phyloP scores from a whole-genome alignment of 2,329 filamentous ascomycete genomes.

The Elsinoe batatas region DNA sequence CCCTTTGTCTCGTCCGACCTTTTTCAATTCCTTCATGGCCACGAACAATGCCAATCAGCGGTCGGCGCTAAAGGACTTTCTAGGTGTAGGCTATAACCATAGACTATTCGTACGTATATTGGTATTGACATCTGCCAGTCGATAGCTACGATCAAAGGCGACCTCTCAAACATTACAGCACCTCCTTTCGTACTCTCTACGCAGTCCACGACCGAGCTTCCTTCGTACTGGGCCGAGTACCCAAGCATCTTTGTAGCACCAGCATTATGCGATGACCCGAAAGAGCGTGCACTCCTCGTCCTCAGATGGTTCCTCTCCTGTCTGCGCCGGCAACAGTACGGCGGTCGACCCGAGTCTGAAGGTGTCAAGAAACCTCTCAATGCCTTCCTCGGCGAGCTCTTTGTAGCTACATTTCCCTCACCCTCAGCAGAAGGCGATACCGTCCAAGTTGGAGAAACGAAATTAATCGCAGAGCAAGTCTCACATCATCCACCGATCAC shows the following conservation, averaged over 20 bases:
- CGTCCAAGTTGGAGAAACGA: slow-evolving; percentile 21
- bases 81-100: slow-evolving; percentile 18
- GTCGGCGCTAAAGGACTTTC: slow-evolving; percentile 22
- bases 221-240: slow-evolving; percentile 39
- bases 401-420: slow-evolving; percentile 29
- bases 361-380: slow-evolving; percentile 44
- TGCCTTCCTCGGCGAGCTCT: slow-evolving; percentile 41
- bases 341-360: slow-evolving; percentile 32
- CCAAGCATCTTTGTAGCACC: slow-evolving; percentile 38
- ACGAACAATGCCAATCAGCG: slow-evolving; percentile 6
- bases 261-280: slow-evolving; percentile 31
- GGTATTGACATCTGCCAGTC: slow-evolving; percentile 21
- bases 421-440: slow-evolving; percentile 26
- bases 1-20: not conserved
- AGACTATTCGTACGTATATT: no score
- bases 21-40: slow-evolving; percentile 12
- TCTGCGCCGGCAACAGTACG: slow-evolving; percentile 40
- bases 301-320: slow-evolving; percentile 42
- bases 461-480: slow-evolving; percentile 36
- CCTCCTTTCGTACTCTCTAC: slow-evolving; percentile 38
- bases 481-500: slow-evolving; percentile 39
- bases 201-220: slow-evolving; percentile 37
- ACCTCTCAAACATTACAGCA: slow-evolving; percentile 38
- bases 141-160: slow-evolving; percentile 37
- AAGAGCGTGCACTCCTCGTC: slow-evolving; percentile 35